These are phyloP conservation scores for Discostella pseudostelligera DNA, from an alignment of 108 stramenopile species.

Conservation along the genomic window DNA sequence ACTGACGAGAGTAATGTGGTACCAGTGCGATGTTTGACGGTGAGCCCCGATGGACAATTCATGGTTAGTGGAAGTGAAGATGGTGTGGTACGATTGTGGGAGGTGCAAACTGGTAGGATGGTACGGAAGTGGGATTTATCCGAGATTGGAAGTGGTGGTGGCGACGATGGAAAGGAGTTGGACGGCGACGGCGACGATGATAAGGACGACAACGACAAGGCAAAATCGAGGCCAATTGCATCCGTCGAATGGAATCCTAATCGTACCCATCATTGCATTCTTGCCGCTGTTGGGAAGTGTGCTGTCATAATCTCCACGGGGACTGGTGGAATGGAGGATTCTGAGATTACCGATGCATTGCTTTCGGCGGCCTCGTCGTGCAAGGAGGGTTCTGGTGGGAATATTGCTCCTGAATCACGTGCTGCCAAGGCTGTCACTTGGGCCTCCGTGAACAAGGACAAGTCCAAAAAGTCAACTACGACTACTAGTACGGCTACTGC, in stretches of 20 bases:
- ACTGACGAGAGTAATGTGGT: slow-evolving; percentile 25
- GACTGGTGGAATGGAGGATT: slow-evolving; percentile 78
- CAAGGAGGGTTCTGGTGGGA: slow-evolving; percentile 45
- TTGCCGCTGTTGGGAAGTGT: slow-evolving; percentile 76
- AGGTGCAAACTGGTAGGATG: slow-evolving; percentile 86
- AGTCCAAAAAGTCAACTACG: background rate
- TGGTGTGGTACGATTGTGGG: slow-evolving; percentile 92
- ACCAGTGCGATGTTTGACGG: slow-evolving; percentile 71
- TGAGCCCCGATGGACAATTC: slow-evolving; percentile 95
- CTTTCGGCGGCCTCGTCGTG: slow-evolving; percentile 55
- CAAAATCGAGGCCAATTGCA: slow-evolving; percentile 55
- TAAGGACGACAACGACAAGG: slow-evolving; percentile 31
- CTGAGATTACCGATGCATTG: slow-evolving; percentile 84
- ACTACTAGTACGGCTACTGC: slow-evolving; percentile 4
- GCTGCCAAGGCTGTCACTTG: slow-evolving; percentile 85
- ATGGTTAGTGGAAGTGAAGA: slow-evolving; percentile 92
- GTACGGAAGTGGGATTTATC: slow-evolving; percentile 74
- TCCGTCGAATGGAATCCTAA: slow-evolving; percentile 93
- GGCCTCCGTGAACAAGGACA: slow-evolving; percentile 28
- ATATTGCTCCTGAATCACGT: slow-evolving; percentile 65
- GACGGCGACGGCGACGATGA: slow-evolving; percentile 17
- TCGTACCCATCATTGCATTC: slow-evolving; percentile 79
- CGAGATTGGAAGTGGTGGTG: slow-evolving; percentile 17
- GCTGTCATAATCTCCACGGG: slow-evolving; percentile 88
- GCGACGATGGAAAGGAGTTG: slow-evolving; percentile 7